A percentile compares a stretch with the other conserved stretches of the same genome.
Evolutionary conservation across 1,139 yeast species (phyloP).

Genomic region (Blastobotrys ciferrii): DNA sequence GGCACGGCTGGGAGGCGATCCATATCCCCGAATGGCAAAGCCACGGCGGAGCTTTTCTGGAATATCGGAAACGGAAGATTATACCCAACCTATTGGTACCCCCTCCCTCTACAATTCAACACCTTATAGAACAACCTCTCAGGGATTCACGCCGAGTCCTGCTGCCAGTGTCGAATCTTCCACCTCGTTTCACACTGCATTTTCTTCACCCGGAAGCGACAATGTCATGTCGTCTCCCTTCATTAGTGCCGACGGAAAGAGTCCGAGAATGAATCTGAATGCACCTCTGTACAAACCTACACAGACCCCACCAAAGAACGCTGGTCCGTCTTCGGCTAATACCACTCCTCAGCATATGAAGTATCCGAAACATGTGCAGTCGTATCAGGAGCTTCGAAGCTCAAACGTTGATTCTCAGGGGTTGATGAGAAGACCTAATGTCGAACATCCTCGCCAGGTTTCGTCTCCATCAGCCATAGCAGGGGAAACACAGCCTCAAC

Average conservation of each 20-base stretch:
- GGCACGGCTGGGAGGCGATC: constrained; percentile 25
- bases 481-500: constrained; percentile 1
- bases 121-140: constrained; percentile 7
- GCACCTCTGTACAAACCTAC: constrained; percentile 14
- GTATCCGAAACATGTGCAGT: constrained; percentile 9
- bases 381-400: constrained; percentile 8
- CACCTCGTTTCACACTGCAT: constrained; percentile 9
- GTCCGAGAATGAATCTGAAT: constrained; percentile 18
- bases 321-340: not conserved
- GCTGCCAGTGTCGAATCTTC: constrained; percentile 11
- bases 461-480: constrained; percentile 1
- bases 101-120: constrained; percentile 9
- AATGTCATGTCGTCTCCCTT: not conserved
- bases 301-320: constrained; percentile 3
- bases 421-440: constrained; percentile 1
- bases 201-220: constrained; percentile 7
- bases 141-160: constrained; percentile 10
- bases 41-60: constrained; percentile 21
- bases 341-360: constrained; percentile 11
- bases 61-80: constrained; percentile 8
- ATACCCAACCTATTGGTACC: constrained; percentile 8
- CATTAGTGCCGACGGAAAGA: not conserved
- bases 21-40: constrained; percentile 36
- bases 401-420: not conserved
- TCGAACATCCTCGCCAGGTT: constrained; percentile 9